Evolutionary conservation across 106 monocot genomes (phyloP), one percentile per base, ranked within the genome.

Genomic region (Hemerocallis citrina): DNA sequence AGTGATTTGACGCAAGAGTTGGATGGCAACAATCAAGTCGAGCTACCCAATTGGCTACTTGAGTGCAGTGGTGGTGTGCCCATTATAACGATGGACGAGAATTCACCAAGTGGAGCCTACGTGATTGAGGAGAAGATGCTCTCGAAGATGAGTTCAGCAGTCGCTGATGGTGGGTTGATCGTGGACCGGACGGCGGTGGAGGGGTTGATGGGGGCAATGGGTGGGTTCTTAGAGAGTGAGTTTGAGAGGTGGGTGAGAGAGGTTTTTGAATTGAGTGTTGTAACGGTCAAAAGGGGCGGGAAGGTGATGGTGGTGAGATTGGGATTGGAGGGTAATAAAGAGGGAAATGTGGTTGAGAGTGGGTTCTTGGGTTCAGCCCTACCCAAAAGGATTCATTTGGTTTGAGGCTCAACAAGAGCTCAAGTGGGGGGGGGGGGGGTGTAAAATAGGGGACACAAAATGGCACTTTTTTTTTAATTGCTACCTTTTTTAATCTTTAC

Each of bases 171-270:
- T 16, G 15, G 13, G 37, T 32, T 89, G 34, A 9, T 12, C 14
- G 45, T 87, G 3, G 81, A 87, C 40, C 44, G 11, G 44, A 62
- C 67, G 14, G 76, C 62, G 59, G 45, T 66, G 27, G 81, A 76
- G 50, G 68, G 70, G 74, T 44, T 91, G 59, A 54, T 58, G 19
- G 55, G 17, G 4, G 74, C 81, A 21, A 65, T 76, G 21, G 91
- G 81, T 1, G 72, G 62, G 66, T 87, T 84, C 63, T 17, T 69
- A 31, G 81, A 85, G 62, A 14, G 52, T 38, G 64, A 76, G 63
- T 82, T 85, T 62, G 91, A 87, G 49, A 74, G 48, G 33, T 87
- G 96, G 96, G 71, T 82, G 15, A 69, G 56, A 19, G 79, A 96
- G 45, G 83, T 91, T 59, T 79, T 96, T 61, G 67, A 88, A 75